Conservation (phyloP, 1,284 basidiomycete genomes). For the Ceratobasidium sp. region DNA sequence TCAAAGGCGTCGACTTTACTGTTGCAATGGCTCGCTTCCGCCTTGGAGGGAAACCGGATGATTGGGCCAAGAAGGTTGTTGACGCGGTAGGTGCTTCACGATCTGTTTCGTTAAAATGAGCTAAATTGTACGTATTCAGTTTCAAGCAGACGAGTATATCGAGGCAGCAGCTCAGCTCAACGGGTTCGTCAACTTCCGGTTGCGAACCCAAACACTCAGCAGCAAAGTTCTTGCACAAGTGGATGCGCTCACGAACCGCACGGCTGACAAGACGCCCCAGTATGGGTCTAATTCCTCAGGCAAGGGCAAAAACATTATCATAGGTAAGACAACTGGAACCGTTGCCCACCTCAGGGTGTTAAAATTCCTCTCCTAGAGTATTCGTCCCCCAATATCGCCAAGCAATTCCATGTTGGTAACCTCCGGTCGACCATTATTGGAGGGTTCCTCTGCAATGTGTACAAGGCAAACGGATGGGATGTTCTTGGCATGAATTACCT, state of each 20-base stretch:
- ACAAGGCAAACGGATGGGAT: conserved; percentile 94
- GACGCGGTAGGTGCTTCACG: conserved; percentile 67
- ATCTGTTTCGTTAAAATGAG: conserved; percentile 27
- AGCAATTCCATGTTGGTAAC: conserved; percentile 98
- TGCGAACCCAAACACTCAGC: conserved; percentile 77
- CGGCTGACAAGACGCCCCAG: conserved; percentile 64
- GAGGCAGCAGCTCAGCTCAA: conserved; percentile 74
- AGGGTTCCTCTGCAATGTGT: conserved; percentile 90
- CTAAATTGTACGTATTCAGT: conserved; percentile 58
- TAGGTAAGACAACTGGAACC: conserved; percentile 52
- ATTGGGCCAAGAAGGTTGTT: conserved; percentile 79
- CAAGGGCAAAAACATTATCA: conserved; percentile 79
- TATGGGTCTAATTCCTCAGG: conserved; percentile 83
- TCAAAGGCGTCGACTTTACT: conserved; percentile 93
- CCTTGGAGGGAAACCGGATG: conserved; percentile 84
- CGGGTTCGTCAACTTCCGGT: conserved; percentile 85
- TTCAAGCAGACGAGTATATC: conserved; percentile 74
- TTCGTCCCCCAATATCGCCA: conserved; percentile 98
- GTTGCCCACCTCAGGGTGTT: background rate
- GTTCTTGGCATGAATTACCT: conserved; percentile 94
- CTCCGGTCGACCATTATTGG: conserved; percentile 98
- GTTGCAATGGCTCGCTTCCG: conserved; percentile 93
- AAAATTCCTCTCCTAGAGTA: conserved; percentile 68
- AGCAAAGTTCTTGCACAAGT: conserved; percentile 85
- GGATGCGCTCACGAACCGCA: conserved; percentile 74